These are phyloP conservation scores for Diplocarpon rosae DNA, from an alignment of 2,329 filamentous ascomycete genomes.

Conservation along the genomic window DNA sequence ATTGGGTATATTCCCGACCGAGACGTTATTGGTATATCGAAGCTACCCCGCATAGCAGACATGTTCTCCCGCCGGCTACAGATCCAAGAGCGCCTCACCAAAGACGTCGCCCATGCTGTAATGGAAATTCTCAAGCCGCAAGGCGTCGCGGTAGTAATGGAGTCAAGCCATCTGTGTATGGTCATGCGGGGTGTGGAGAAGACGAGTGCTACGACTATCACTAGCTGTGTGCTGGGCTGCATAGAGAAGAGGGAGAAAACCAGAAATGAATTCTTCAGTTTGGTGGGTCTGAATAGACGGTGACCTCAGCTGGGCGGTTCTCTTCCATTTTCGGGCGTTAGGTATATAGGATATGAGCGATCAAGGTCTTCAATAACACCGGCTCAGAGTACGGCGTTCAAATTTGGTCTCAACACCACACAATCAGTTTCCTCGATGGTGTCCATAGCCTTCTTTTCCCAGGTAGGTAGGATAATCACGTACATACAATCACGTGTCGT, in stretches of 20 bases:
- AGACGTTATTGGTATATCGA: conserved; percentile 88
- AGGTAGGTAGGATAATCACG: too few relatives aligned
- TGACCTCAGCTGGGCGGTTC: conserved; percentile 17
- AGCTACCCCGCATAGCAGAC: conserved; percentile 88
- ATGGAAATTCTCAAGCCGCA: conserved; percentile 88
- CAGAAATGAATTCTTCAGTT: conserved; percentile 84
- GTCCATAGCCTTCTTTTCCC: too few relatives aligned
- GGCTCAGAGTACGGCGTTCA: conserved; percentile 19
- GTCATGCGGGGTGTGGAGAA: conserved; percentile 98
- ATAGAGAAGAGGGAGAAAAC: conserved; percentile 91
- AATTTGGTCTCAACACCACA: conserved; percentile 28
- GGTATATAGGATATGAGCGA: conserved; percentile 12
- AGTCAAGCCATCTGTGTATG: conserved; percentile 95
- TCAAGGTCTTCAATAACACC: conserved; percentile 28
- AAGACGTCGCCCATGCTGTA: conserved; percentile 88
- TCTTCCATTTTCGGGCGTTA: conserved; percentile 17
- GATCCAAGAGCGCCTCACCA: conserved; percentile 92
- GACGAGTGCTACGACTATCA: conserved; percentile 75
- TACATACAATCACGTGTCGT: too few relatives aligned
- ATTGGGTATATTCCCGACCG: conserved; percentile 94
- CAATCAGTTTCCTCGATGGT: conserved; percentile 3
- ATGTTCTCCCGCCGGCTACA: conserved; percentile 92
- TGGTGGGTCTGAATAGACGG: conserved; percentile 53
- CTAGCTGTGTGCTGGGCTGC: conserved; percentile 93
- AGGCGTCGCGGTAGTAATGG: conserved; percentile 95